Base-by-base conservation (phyloP, 108 stramenopile species). In the Bacterosira constricta region DNA sequence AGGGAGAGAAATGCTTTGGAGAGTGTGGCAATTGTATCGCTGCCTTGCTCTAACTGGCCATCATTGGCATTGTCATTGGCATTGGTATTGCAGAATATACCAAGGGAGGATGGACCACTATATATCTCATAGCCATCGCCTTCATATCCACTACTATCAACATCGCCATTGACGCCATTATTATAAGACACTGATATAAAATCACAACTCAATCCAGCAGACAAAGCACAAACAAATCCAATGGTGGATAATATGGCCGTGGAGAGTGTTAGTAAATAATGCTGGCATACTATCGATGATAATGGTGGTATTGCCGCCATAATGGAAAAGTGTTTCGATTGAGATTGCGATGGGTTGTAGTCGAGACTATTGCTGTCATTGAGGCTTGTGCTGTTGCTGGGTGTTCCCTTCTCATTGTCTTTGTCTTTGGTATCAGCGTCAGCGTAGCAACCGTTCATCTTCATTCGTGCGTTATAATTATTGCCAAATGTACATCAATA, bases 1-100 rank as follows among this genome's bases (percentile, higher is more conserved):
- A 44, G 35, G 26, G 41, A 41, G 18, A 69, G 29, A 29, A 78
- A 78, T 9, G 55, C 63, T 50, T 58, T 64, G 55, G 51, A 54
- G 13, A 78, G 23, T 49, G 44, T 34, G 1, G 25, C 49, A 32
- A 58, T 49, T 6, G 17, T 65, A 9, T 42, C 41, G 55, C 31
- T 56, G 15, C 50, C 52, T 6, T 56, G 9, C 29, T 34, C 55
- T 13, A 4, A 32, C 3, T 15, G 55, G 17, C 1, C 32, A 32
- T 34, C 9, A 31, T n/a, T 31, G 55, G 3, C 4, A 56, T 56
- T 34, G 30, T 13, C 10, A n/a, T 6, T 26, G 11, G 4, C 32
- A 31, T 30, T 57, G 30, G 39, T 7, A 56, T 26, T 52, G 29
- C 67, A 68, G 25, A 57, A 56, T 29, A 68, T 46, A 4, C 67